Evolutionary conservation across 2,329 filamentous ascomycete species (phyloP), one percentile per base, ranked within the genome.

Genomic region (Aspergillus sp.): DNA sequence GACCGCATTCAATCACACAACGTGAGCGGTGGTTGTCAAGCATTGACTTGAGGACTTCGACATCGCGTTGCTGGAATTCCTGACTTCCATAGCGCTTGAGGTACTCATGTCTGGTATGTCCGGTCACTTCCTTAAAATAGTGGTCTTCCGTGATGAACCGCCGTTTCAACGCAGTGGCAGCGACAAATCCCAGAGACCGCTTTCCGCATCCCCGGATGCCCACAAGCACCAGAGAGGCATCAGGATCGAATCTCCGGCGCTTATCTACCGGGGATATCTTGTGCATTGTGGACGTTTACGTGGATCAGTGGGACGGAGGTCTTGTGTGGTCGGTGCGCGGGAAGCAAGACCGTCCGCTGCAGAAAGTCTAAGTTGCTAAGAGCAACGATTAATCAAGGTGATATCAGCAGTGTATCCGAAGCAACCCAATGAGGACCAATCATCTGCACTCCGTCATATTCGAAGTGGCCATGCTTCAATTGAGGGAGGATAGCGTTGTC

Each of bases 171-270:
- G 77, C 77, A 0, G 77, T 73, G 15, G 77, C 77, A 8, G 77
- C 77, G 54, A 80, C 74, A 32, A 80, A 77, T 7, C 77, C 77
- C 27, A 80, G 58, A 0, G 77, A 80, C 41, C 77, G 72, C 62
- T 80, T 80, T 15, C 77, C 77, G 55, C 75, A 77, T n/a, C 77
- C 77, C 2, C 77, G 74, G 57, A 80, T 78, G 13, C 77, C 77
- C 48, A 80, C 71, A 8, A 80, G 64, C 19, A 80, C 72, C 30
- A 80, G 64, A 5, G 77, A 80, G 15, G 77, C 77, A 65, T 78
- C 71, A 1, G 71, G 68, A 19, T 70, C 67, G 58, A 78, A 75
- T 3, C 64, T 70, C 50, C 74, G 70, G 47, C 62, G 32, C 30
- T 55, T 51, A 25, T 59, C 49, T 25, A 64, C 59, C 10, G 62